A percentile compares a stretch with the other conserved stretches of the same genome.
Conservation (phyloP, 129 eudicot genomes). For the Chrysanthemum seticuspe region DNA sequence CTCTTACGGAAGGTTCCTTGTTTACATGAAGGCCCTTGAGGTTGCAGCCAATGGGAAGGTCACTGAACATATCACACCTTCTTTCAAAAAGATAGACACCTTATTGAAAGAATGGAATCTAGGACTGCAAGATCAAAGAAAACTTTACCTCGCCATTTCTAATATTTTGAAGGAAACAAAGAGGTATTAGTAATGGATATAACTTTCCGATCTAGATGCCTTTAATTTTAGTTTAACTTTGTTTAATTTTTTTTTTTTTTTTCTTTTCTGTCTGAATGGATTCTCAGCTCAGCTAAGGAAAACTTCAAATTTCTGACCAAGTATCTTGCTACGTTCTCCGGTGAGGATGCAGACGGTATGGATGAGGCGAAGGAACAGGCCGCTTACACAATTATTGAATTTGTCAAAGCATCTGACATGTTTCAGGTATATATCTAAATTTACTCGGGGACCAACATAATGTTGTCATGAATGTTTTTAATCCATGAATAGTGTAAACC, state of each 20-base stretch:
- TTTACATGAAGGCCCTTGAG: constrained; percentile 84
- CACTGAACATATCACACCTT: constrained; percentile 65
- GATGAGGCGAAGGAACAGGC: constrained; percentile 84
- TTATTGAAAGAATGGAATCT: constrained; percentile 87
- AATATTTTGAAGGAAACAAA: constrained; percentile 75
- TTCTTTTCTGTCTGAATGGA: constrained; percentile 14
- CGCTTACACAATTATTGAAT: constrained; percentile 58
- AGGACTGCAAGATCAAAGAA: constrained; percentile 72
- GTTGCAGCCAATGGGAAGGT: constrained; percentile 76
- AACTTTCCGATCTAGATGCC: neutral
- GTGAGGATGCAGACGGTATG: constrained; percentile 52
- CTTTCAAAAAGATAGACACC: constrained; percentile 49
- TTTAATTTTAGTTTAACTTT: neutral
- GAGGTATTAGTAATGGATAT: constrained; percentile 41
- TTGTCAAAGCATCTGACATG: constrained; percentile 84
- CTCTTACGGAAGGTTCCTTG: constrained; percentile 72
- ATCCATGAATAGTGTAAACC: neutral
- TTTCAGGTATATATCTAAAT: neutral
- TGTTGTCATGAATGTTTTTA: neutral
- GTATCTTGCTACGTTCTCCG: constrained; percentile 79
- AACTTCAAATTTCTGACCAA: constrained; percentile 62
- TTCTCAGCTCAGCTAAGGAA: constrained; percentile 73
- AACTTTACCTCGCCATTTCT: constrained; percentile 66
- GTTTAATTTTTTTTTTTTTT: constrained; percentile 3
- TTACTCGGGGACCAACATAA: neutral